A percentile compares a stretch with the other conserved stretches of the same genome.
phyloP scores from a whole-genome alignment of 768 basidiomycete species.

The Serendipita sp. region DNA sequence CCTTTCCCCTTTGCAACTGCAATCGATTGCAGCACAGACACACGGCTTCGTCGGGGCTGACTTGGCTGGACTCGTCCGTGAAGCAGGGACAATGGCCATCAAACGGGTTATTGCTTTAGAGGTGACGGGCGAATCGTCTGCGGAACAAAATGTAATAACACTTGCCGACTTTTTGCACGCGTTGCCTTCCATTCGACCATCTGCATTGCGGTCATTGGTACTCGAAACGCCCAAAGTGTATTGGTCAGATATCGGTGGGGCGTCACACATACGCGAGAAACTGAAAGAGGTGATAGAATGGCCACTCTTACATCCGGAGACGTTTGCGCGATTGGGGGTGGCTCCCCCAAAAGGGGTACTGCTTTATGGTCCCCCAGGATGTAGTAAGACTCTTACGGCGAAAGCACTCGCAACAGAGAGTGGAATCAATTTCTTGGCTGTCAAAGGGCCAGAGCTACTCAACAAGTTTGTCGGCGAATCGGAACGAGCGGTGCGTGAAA shows the following conservation, averaged over 20 bases:
- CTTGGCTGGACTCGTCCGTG: conserved; percentile 76
- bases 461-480: conserved; percentile 98
- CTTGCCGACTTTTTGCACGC: conserved; percentile 50
- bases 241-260: conserved; percentile 85
- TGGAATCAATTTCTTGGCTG: conserved; percentile 89
- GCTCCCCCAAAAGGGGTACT: conserved; percentile 78
- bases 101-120: conserved; percentile 48
- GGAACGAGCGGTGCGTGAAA: conserved; percentile 84
- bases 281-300: conserved; percentile 87
- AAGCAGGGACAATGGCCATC: conserved; percentile 83
- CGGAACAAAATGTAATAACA: conserved; percentile 23
- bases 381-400: conserved; percentile 86
- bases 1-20: conserved; percentile 44
- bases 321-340: conserved; percentile 77
- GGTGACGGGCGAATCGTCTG: conserved; percentile 16
- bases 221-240: conserved; percentile 67
- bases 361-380: conserved; percentile 92
- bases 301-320: conserved; percentile 76
- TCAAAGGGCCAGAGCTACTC: conserved; percentile 94
- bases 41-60: conserved; percentile 98
- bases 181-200: conserved; percentile 69
- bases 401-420: conserved; percentile 86
- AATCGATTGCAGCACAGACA: conserved; percentile 52
- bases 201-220: conserved; percentile 87
- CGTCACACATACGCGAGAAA: conserved; percentile 62